phyloP scores from a whole-genome alignment of 257 asterid species.

The Solanum piurae region DNA sequence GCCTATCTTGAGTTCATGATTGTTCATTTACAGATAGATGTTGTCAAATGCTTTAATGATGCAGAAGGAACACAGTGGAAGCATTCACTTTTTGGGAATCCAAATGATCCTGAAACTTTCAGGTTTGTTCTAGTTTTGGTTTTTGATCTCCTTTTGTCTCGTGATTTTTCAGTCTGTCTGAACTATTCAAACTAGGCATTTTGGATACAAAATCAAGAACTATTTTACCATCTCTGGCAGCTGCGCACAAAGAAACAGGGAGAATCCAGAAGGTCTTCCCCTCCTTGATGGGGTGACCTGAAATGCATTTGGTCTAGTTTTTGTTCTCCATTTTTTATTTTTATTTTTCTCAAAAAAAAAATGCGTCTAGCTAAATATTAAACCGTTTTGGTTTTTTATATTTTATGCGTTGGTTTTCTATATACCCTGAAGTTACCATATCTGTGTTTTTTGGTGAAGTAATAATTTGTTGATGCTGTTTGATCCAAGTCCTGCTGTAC shows the following conservation, averaged over 20 bases:
- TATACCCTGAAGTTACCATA: background rate
- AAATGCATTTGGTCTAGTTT: background rate
- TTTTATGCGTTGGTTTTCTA: background rate
- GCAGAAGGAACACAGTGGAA: constrained; percentile 90
- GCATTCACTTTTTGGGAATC: constrained; percentile 93
- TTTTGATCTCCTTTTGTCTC: background rate
- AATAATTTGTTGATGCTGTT: background rate
- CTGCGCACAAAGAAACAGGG: background rate
- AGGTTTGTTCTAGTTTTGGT: constrained; percentile 25
- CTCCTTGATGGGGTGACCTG: background rate
- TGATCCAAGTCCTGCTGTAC: background rate
- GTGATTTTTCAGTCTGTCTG: background rate
- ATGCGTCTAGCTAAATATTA: background rate
- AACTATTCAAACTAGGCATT: background rate
- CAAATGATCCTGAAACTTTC: constrained; percentile 88
- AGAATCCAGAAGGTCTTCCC: background rate
- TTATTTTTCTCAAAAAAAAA: too few species aligned
- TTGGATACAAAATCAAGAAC: background rate
- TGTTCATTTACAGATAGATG: constrained; percentile 49
- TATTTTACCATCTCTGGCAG: background rate
- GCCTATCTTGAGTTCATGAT: background rate
- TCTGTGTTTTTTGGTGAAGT: background rate
- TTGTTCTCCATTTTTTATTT: background rate
- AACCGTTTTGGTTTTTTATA: background rate
- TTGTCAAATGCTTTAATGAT: constrained; percentile 83